Evolutionary conservation across 2,329 filamentous ascomycete species (phyloP), one percentile per base, ranked within the genome.

Genomic region (Sodiomyces alkalinus): DNA sequence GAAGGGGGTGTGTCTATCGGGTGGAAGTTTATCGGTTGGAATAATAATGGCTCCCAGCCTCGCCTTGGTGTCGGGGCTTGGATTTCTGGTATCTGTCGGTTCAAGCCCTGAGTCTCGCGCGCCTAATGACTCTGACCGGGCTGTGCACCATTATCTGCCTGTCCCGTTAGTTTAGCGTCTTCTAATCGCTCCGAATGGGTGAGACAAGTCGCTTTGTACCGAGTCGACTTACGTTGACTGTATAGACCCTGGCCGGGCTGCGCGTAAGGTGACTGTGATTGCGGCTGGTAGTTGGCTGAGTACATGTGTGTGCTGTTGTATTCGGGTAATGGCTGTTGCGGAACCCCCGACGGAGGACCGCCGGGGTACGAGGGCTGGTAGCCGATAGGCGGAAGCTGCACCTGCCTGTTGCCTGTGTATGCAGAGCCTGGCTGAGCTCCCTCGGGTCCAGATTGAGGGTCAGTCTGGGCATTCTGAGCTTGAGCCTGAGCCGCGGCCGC

Each of bases 351-450:
- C 2, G 69, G 63, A 11, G 74, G 70, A 11, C 23, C 23, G 15
- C 17, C 17, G n/a, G 69, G 63, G 43, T 83, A 83, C 33, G 61
- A 48, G 17, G 70, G 60, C 44, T 77, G 70, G 43, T 83, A 86
- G 9, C 74, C 75, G 44, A 85, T 81, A 2, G 80, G 79, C 25
- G 80, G 80, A 17, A 85, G 59, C n/a, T n/a, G n/a, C n/a, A n/a
- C n/a, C n/a, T n/a, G n/a, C 23, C 74, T 64, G 23, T 69, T 62
- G 26, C 67, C 63, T 39, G 64, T 47, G 55, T 76, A 64, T 25
- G 57, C 66, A 48, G 56, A 72, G 51, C 53, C 61, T 26, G 48
- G 60, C 40, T 74, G 70, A 16, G 62, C 55, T 26, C 67, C 65
- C 28, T 67, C 58, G 26, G 58, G 45, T 18, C 49, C 55, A 14